These are phyloP conservation scores for Sphagnum magellanicum DNA, from an alignment of 228 moss, liverwort and hornwort species.

Conservation along the genomic window DNA sequence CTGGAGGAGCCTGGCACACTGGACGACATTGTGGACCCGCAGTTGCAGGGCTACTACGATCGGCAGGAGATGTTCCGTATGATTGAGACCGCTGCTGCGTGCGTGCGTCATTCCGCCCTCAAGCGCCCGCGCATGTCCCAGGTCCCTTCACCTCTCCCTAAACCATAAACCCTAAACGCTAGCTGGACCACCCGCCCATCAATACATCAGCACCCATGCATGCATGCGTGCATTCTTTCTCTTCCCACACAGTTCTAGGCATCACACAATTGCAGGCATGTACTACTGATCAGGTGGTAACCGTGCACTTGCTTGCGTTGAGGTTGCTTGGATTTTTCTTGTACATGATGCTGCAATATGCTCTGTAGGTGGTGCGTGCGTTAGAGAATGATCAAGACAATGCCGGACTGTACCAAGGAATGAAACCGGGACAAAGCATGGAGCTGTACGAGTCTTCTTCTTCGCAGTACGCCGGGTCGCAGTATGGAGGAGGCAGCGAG, in stretches of 20 bases:
- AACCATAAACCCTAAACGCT: too few relatives aligned
- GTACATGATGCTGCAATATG: not conserved
- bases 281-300: too few relatives aligned
- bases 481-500: slow-evolving; percentile 20
- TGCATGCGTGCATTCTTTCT: not conserved
- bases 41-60: slow-evolving; percentile 41
- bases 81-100: slow-evolving; percentile 66
- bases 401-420: slow-evolving; percentile 66
- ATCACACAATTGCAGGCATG: not conserved
- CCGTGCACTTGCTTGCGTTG: not conserved
- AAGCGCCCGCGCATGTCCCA: slow-evolving; percentile 80
- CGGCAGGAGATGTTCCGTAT: slow-evolving; percentile 66
- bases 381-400: slow-evolving; percentile 63
- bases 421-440: slow-evolving; percentile 57
- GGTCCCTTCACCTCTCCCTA: slow-evolving; percentile 1
- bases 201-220: too few relatives aligned
- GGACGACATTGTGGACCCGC: slow-evolving; percentile 52
- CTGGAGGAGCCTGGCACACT: slow-evolving; percentile 45
- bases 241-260: not conserved
- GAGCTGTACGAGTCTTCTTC: slow-evolving; percentile 15
- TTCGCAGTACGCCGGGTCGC: slow-evolving; percentile 22
- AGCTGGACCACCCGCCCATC: too few relatives aligned
- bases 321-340: not conserved
- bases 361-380: slow-evolving; percentile 56
- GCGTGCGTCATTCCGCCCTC: slow-evolving; percentile 63